phyloP scores from a whole-genome alignment of 1,139 yeast genomes.

The Pichia norvegensis region DNA sequence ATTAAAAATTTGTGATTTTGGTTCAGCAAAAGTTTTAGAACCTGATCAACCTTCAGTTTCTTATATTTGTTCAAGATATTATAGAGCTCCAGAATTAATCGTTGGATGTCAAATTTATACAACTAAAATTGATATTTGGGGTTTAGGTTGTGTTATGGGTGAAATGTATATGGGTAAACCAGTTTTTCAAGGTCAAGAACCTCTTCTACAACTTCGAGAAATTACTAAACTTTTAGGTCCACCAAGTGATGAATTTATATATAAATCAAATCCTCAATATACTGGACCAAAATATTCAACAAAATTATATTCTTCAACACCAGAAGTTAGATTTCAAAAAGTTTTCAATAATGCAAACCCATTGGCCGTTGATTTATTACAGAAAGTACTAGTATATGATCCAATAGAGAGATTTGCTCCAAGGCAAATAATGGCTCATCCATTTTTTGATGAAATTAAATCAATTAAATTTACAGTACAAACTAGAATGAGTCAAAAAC shows the following conservation, averaged over 20 bases:
- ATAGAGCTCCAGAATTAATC: constrained; percentile 77
- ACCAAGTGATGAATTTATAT: constrained; percentile 62
- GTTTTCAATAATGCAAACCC: constrained; percentile 64
- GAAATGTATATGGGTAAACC: constrained; percentile 80
- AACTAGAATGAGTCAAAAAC: constrained; percentile 19
- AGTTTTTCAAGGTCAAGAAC: constrained; percentile 73
- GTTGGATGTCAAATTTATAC: constrained; percentile 70
- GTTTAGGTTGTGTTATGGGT: constrained; percentile 76
- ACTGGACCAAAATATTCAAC: constrained; percentile 67
- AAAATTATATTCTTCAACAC: constrained; percentile 55
- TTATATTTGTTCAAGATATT: constrained; percentile 72
- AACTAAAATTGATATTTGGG: constrained; percentile 81
- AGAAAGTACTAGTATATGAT: constrained; percentile 64
- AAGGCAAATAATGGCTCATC: constrained; percentile 59
- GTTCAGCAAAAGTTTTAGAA: constrained; percentile 71
- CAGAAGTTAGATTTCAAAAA: constrained; percentile 55
- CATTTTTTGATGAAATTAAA: constrained; percentile 64
- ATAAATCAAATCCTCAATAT: constrained; percentile 65
- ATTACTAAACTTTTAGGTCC: constrained; percentile 70
- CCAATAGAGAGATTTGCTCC: constrained; percentile 65
- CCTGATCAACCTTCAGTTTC: constrained; percentile 68
- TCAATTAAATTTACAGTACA: constrained; percentile 45
- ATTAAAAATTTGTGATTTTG: constrained; percentile 74
- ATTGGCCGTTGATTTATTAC: constrained; percentile 61
- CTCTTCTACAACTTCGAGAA: constrained; percentile 66